Base-by-base conservation (phyloP, 1,139 yeast genomes). In the Saccharomyces pastorianus region DNA sequence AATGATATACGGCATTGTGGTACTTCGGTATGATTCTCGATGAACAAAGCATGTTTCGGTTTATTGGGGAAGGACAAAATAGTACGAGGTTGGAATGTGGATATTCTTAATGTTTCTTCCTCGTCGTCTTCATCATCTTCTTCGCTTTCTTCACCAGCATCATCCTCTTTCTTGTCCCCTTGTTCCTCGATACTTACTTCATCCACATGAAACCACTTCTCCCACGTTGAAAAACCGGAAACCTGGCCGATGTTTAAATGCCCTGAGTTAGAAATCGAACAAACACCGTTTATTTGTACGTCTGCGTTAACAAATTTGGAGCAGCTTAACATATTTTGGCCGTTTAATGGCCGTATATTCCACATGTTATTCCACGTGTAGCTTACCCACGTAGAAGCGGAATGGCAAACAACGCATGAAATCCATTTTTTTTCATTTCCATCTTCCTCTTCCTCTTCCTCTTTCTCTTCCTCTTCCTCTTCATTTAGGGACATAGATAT, bases 331-430 rank as follows among this genome's bases (percentile, higher is more conserved):
- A 67, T 51, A 13, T 44, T 53, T 9, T 49, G 53, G 1, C 41
- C 44, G 4, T 53, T 53, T 4, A 58, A 31, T 6, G 70, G 71
- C 51, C 68, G 60, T 7, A 66, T 53, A 46, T 58, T 57, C 13
- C 54, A 47, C n/a, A 56, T 25, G 0, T 56, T 41, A 26, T 60
- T 56, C n/a, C 38, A 32, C 26, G 57, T 59, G 52, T 53, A 71
- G 61, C 60, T 68, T 59, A 52, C 49, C 71, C 71, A 68, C 1
- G 68, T 59, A 28, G 55, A 56, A 13, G 60, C 58, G 9, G 64
- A 57, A 52, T 61, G 65, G 13, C 63, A 53, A 5, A 65, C 49
- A 7, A 65, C 58, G 53, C 61, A 57, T 11, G 64, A 52, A 25
- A 50, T 25, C 9, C 23, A 46, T 23, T 48, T 34, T n/a, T 53